Evolutionary conservation across 2,329 filamentous ascomycete genomes (phyloP), one percentile per base, ranked within the genome.

Genomic region (Trichophyton simii): DNA sequence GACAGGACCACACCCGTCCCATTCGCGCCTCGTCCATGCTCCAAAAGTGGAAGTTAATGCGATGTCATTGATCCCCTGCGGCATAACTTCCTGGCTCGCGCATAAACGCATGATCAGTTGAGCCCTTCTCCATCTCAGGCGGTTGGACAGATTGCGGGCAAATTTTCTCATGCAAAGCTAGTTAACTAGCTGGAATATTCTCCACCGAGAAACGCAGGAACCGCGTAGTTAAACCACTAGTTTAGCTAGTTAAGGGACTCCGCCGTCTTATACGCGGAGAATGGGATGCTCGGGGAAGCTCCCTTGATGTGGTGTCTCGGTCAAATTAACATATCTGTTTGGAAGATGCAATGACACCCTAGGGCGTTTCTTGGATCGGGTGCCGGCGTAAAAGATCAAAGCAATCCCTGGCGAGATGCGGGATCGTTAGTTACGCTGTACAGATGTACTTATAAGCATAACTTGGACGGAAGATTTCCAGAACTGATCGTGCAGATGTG

Each of bases 401-500:
- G 20, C 18, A 20, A 48, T 9, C 44, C 46, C 46, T 50, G 46
- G 20, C 20, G 22, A 38, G 20, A 50, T 50, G 46, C 13, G 44
- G n/a, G 22, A 50, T 50, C 8, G 20, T 11, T 46, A 22, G 18
- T 7, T 48, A 20, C 42, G 42, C 18, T 15, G 34, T 38, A 38
- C 34, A 38, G 34, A 38, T n/a, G 18, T 46, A n/a, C n/a, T 9
- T 50, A 50, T 55, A 55, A 20, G 50, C 50, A 55, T 55, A 55
- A 34, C 50, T 36, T 3, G 15, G 31, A 55, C 50, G 50, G 50
- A 55, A 55, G 50, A 55, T 36, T 55, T 55, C 50, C 28, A 20
- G 50, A 55, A 55, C 22, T 36, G 50, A 55, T 55, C 50, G 50
- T 55, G 50, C 50, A 55, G 50, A 7, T 55, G 50, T 55, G 50